These are phyloP conservation scores for Pleoardoris graminearum DNA, from an alignment of 2,329 filamentous ascomycete genomes.

Conservation along the genomic window DNA sequence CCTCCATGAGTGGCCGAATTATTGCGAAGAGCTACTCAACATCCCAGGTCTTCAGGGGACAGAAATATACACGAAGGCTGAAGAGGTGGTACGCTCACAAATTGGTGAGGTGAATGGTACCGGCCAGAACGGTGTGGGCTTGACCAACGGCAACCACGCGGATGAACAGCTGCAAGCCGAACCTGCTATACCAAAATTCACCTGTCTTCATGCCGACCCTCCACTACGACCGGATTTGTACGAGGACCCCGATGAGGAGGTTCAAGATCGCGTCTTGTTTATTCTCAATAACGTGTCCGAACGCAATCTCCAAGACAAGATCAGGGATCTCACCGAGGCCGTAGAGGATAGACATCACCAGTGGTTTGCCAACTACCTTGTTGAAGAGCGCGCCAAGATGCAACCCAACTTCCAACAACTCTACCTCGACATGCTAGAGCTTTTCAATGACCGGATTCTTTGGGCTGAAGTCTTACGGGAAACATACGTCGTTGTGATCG, in stretches of 20 bases:
- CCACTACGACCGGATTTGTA: constrained; percentile 66
- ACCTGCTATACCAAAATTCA: constrained; percentile 70
- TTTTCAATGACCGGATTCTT: constrained; percentile 76
- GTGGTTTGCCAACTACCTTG: constrained; percentile 95
- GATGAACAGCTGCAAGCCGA: constrained; percentile 66
- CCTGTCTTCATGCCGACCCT: constrained; percentile 75
- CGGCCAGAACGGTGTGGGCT: constrained; percentile 51
- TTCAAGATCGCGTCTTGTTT: constrained; percentile 92
- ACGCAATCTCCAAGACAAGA: constrained; percentile 81
- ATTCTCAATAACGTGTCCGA: constrained; percentile 96
- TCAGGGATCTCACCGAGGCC: constrained; percentile 76
- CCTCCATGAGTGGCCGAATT: constrained; percentile 91
- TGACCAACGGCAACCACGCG: constrained; percentile 69
- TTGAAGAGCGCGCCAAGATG: constrained; percentile 94
- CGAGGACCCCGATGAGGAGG: constrained; percentile 80
- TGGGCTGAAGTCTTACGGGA: constrained; percentile 91
- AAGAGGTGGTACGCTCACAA: constrained; percentile 74
- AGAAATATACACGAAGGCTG: constrained; percentile 79
- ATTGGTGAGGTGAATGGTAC: constrained; percentile 60
- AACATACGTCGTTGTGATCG: constrained; percentile 83
- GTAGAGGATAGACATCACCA: constrained; percentile 82
- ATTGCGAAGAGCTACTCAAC: constrained; percentile 81
- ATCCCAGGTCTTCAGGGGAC: constrained; percentile 82
- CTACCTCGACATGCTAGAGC: constrained; percentile 84
- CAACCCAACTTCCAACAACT: constrained; percentile 95